phyloP scores from a whole-genome alignment of 2,329 filamentous ascomycete genomes.

The Cladorrhinum sp. region DNA sequence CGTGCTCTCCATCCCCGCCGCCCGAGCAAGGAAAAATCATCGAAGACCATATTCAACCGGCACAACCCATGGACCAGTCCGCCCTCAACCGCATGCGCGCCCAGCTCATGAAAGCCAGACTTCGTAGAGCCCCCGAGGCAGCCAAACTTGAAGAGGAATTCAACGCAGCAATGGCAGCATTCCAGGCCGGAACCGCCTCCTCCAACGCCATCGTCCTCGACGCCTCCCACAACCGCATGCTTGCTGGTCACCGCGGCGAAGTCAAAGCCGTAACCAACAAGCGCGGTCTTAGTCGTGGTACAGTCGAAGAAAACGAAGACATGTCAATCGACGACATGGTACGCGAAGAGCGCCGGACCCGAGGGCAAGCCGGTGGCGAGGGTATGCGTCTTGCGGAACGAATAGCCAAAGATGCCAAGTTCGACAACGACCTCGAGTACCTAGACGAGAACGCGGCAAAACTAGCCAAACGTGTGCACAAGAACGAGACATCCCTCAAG shows the following conservation, averaged over 20 bases:
- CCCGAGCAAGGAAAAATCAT: conserved; percentile 57
- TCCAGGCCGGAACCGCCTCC: conserved; percentile 41
- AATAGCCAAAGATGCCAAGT: conserved; percentile 90
- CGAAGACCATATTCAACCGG: conserved; percentile 47
- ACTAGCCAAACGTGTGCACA: conserved; percentile 81
- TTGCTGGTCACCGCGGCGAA: conserved; percentile 71
- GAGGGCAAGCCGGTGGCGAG: conserved; percentile 73
- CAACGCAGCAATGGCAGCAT: conserved; percentile 67
- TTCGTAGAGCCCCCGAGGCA: conserved; percentile 73
- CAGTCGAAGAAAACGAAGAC: conserved; percentile 86
- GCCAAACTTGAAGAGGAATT: conserved; percentile 80
- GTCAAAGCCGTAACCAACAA: conserved; percentile 76
- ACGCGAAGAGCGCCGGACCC: conserved; percentile 84
- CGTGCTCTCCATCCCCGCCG: conserved; percentile 22
- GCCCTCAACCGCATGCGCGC: conserved; percentile 86
- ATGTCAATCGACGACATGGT: conserved; percentile 98
- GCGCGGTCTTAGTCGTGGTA: conserved; percentile 77
- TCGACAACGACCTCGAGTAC: conserved; percentile 90
- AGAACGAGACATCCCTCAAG: conserved; percentile 82
- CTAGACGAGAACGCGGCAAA: conserved; percentile 95
- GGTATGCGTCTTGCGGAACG: conserved; percentile 81
- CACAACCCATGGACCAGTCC: conserved; percentile 67
- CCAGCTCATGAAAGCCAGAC: conserved; percentile 92
- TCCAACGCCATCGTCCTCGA: conserved; percentile 72
- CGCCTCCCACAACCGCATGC: conserved; percentile 84